Base-by-base conservation (phyloP, 768 basidiomycete genomes). In the Cystobasidium ongulense region DNA sequence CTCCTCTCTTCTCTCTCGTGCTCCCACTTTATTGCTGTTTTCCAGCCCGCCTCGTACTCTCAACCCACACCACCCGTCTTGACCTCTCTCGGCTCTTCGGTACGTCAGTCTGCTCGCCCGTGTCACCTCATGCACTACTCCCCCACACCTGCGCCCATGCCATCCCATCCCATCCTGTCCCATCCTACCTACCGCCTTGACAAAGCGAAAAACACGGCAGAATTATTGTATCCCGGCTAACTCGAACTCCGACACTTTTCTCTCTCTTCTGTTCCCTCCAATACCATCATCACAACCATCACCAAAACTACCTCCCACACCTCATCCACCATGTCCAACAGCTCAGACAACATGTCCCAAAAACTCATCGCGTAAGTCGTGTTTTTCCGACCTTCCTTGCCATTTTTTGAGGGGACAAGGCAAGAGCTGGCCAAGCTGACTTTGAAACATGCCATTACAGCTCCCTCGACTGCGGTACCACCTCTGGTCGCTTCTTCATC, bases 401-500 rank as follows among this genome's bases (percentile, higher is more conserved):
- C 15, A 31, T 13, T 11, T 59, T 11, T 59, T 25, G 27, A 11
- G 11, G 15, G 13, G 21, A 15, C 57, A 8, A 29, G 17, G 63
- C 64, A n/a, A 29, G 21, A 23, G 1, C 17, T 50, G n/a, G 21
- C 35, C 57, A 11, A 31, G 53, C 68, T 62, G 41, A 62, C 36
- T 15, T 23, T n/a, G 52, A n/a, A n/a, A 54, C 52, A 39, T 39
- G 27, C 29, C 33, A 35, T 15, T 31, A 36, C 74, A 77, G 77
- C 35, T 72, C 77, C 25, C 66, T 78, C 68, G 78, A 78, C 73
- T 74, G 73, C 53, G 78, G 78, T 10, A 78, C 78, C 17, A 77
- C 76, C 10, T 76, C 75, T 11, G 75, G 74, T 61, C 64, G 77
- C n/a, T 77, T 77, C 77, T 78, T 76, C 78, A 76, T 78, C 76